These are phyloP conservation scores for Schizosaccharomyces cryophilus DNA, from an alignment of 805 yeast genomes.

Conservation along the genomic window DNA sequence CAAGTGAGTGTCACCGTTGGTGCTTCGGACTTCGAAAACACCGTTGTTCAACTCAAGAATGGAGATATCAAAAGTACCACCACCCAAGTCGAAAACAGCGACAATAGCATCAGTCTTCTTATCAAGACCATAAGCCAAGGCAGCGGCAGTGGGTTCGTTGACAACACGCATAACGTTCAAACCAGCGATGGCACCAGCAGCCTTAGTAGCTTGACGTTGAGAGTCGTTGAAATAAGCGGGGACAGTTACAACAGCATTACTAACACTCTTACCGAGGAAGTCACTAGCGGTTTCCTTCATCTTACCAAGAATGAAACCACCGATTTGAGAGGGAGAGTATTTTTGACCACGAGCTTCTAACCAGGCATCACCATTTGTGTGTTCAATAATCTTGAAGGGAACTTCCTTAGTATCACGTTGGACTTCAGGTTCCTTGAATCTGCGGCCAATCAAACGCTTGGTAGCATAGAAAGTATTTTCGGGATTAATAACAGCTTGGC, in stretches of 20 bases:
- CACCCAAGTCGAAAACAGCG: constrained; percentile 94
- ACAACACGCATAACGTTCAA: constrained; percentile 72
- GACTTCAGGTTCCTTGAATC: constrained; percentile 71
- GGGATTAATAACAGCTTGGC: constrained; percentile 87
- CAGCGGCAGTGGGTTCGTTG: constrained; percentile 84
- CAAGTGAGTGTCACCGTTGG: constrained; percentile 85
- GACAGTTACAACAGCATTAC: constrained; percentile 76
- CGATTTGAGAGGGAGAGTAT: constrained; percentile 88
- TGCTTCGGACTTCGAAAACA: constrained; percentile 91
- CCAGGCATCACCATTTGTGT: constrained; percentile 90
- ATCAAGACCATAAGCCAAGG: constrained; percentile 84
- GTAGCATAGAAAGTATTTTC: constrained; percentile 86
- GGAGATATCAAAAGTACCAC: constrained; percentile 95
- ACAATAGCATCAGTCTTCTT: constrained; percentile 51
- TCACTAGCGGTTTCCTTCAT: constrained; percentile 97
- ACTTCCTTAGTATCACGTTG: constrained; percentile 71
- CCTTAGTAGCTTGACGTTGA: constrained; percentile 82
- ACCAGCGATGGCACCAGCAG: constrained; percentile 93
- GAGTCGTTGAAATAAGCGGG: constrained; percentile 82
- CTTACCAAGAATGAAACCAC: constrained; percentile 80
- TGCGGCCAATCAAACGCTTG: constrained; percentile 81
- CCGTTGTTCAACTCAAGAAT: constrained; percentile 91
- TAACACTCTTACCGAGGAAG: constrained; percentile 63
- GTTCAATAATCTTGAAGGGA: constrained; percentile 76
- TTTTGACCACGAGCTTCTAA: constrained; percentile 66